A percentile compares a stretch with the other conserved stretches of the same genome.
These are phyloP conservation scores for Eruca vesicaria DNA, from an alignment of 441 rosid species.

Conservation along the genomic window DNA sequence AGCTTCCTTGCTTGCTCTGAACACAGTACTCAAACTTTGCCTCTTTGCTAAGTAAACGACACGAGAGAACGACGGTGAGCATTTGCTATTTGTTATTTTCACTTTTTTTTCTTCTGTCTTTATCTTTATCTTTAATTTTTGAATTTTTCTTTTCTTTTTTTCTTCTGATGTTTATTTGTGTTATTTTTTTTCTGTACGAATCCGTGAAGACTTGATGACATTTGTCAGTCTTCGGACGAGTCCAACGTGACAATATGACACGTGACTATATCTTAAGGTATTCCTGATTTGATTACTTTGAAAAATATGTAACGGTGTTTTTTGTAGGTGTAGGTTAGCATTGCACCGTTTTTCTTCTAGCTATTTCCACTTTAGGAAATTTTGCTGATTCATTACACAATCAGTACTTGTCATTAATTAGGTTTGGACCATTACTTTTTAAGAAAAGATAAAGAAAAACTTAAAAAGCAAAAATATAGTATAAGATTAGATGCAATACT, in stretches of 20 bases:
- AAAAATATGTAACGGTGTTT: background rate
- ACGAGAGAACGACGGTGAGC: constrained; percentile 15
- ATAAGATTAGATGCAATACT: background rate
- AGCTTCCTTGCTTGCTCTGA: constrained; percentile 24
- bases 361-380: constrained; percentile 1
- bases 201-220: constrained; percentile 6
- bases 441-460: too few species aligned
- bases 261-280: constrained; percentile 6
- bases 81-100: background rate
- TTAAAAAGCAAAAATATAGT: background rate
- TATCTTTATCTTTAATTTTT: background rate
- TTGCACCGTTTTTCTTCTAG: background rate
- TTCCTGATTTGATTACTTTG: background rate
- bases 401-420: background rate
- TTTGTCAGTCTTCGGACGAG: constrained; percentile 7
- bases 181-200: background rate
- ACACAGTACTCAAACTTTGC: constrained; percentile 39
- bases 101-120: background rate
- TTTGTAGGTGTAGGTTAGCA: background rate
- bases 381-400: constrained; percentile 2
- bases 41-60: constrained; percentile 51
- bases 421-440: background rate
- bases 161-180: background rate
- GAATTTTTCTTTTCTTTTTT: background rate
- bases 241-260: constrained; percentile 15